A percentile compares a stretch with the other conserved stretches of the same genome.
These are phyloP conservation scores for Phaffomyces thermotolerans DNA, from an alignment of 805 yeast genomes.

Conservation along the genomic window DNA sequence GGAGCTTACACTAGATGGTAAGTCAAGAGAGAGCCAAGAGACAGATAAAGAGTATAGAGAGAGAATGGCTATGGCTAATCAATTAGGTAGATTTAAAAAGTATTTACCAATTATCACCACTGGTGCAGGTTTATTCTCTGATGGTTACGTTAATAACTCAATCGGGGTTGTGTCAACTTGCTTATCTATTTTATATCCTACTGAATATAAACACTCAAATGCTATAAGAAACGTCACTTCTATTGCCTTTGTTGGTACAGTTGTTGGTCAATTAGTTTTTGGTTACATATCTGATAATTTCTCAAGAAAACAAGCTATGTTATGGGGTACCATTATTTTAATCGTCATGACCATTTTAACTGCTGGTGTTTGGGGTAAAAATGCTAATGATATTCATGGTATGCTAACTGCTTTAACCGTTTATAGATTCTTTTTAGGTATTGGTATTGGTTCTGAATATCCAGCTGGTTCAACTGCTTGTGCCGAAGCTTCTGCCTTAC, in stretches of 20 bases:
- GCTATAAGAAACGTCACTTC: constrained; percentile 80
- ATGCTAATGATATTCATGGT: constrained; percentile 44
- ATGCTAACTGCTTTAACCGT: constrained; percentile 78
- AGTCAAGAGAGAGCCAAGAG: constrained; percentile 22
- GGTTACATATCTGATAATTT: constrained; percentile 76
- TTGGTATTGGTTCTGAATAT: constrained; percentile 92
- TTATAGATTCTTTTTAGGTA: constrained; percentile 81
- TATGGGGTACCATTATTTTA: constrained; percentile 66
- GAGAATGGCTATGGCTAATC: constrained; percentile 13
- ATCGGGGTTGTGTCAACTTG: constrained; percentile 73
- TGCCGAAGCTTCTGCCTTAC: constrained; percentile 77
- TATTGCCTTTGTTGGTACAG: constrained; percentile 88
- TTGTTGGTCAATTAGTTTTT: constrained; percentile 75
- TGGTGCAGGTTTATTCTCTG: constrained; percentile 91
- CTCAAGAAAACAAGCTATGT: constrained; percentile 80
- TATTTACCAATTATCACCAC: constrained; percentile 71
- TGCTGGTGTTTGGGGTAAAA: constrained; percentile 79
- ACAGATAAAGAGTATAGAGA: constrained; percentile 20
- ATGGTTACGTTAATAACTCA: constrained; percentile 86
- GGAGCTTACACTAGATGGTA: constrained; percentile 36
- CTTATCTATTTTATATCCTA: constrained; percentile 58
- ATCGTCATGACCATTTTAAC: constrained; percentile 72
- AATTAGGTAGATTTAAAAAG: constrained; percentile 23
- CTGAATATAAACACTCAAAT: constrained; percentile 48
- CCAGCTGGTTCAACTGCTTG: constrained; percentile 92